A percentile compares a stretch with the other conserved stretches of the same genome.
Conservation (phyloP, 2,329 filamentous ascomycete genomes). For the Pseudogymnoascus sp. region DNA sequence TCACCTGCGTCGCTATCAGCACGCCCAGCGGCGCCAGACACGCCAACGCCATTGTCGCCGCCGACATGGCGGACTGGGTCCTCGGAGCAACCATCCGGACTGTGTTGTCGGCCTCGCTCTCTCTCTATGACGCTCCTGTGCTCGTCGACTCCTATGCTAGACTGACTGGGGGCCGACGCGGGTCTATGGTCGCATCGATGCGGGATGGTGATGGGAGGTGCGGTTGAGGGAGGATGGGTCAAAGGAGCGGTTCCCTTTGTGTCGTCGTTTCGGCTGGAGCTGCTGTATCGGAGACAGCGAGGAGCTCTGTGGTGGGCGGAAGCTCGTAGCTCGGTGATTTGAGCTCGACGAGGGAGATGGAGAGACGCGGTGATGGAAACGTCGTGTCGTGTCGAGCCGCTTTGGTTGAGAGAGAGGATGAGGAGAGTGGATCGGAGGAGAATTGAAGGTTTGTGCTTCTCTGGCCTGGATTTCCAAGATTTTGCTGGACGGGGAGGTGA, state of each 20-base stretch:
- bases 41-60: not conserved
- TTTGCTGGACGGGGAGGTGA: not conserved
- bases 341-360: not conserved
- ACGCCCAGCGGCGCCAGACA: constrained; percentile 1
- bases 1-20: not conserved
- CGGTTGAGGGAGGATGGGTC: not conserved
- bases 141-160: not conserved
- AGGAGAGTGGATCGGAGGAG: not conserved
- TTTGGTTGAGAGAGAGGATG: not conserved
- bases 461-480: constrained; percentile 7
- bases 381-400: not conserved
- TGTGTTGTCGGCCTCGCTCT: not conserved
- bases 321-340: not conserved
- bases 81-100: not conserved
- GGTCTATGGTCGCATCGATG: not conserved
- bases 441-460: not conserved
- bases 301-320: not conserved
- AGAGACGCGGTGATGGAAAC: not conserved
- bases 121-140: not conserved
- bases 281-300: constrained; percentile 1
- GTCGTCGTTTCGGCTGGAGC: not conserved
- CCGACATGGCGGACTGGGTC: constrained; percentile 2
- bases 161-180: not conserved
- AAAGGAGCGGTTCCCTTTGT: not conserved
- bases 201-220: not conserved